Conservation (phyloP, 2,329 filamentous ascomycete species). For the Ciborinia camelliae region DNA sequence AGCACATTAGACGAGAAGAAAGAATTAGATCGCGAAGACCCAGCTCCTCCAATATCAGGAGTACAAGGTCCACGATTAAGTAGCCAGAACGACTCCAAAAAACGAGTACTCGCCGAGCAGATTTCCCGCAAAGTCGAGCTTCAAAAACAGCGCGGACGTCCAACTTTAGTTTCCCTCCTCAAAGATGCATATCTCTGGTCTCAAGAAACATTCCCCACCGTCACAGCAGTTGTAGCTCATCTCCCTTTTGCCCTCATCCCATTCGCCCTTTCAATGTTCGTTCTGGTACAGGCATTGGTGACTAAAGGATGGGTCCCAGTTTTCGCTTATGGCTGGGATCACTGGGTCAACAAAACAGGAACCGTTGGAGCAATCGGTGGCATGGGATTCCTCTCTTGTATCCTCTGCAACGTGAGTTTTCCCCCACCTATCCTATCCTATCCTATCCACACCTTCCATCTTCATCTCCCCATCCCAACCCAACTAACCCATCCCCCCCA, state of each 20-base stretch:
- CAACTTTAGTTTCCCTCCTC: slow-evolving; percentile 53
- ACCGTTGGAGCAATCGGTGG: slow-evolving; percentile 66
- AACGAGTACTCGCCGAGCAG: slow-evolving; percentile 19
- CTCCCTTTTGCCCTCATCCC: slow-evolving; percentile 66
- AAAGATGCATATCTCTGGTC: slow-evolving; percentile 52
- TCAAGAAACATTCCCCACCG: slow-evolving; percentile 69
- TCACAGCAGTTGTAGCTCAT: slow-evolving; percentile 60
- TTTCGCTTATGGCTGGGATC: slow-evolving; percentile 70
- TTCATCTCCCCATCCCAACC: neutral
- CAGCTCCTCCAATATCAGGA: neutral
- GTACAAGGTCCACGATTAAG: neutral
- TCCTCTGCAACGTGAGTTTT: slow-evolving; percentile 66
- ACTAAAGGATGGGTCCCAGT: slow-evolving; percentile 73
- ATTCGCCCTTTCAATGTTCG: slow-evolving; percentile 71
- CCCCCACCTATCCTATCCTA: neutral
- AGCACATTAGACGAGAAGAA: slow-evolving; percentile 25
- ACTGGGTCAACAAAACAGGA: slow-evolving; percentile 68
- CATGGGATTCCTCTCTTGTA: slow-evolving; percentile 69
- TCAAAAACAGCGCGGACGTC: slow-evolving; percentile 25
- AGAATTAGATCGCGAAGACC: slow-evolving; percentile 16
- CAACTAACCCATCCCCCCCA: slow-evolving; percentile 22
- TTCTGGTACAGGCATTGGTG: slow-evolving; percentile 68
- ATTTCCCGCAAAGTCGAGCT: slow-evolving; percentile 11
- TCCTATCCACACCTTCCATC: no score
- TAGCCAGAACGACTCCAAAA: neutral